phyloP scores from a whole-genome alignment of 768 basidiomycete genomes.

The Albatrellus ellisii region DNA sequence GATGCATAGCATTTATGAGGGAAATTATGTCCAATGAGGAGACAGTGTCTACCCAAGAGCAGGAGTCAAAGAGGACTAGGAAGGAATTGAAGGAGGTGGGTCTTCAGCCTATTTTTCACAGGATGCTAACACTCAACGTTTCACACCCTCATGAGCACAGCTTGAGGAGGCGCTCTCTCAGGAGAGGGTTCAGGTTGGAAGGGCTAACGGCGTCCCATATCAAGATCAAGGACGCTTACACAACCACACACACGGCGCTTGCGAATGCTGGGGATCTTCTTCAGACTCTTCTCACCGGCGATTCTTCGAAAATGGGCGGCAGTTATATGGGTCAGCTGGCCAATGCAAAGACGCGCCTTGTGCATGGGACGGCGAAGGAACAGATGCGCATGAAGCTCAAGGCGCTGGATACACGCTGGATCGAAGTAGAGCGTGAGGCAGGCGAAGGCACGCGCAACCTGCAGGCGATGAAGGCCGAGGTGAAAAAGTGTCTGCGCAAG shows the following conservation, averaged over 20 bases:
- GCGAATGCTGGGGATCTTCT: constrained; percentile 80
- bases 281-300: constrained; percentile 86
- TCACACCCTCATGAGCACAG: no score
- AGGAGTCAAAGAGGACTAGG: constrained; percentile 35
- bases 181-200: constrained; percentile 48
- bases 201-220: constrained; percentile 40
- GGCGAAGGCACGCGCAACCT: constrained; percentile 62
- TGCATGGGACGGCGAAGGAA: constrained; percentile 72
- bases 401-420: constrained; percentile 64
- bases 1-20: no score
- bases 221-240: constrained; percentile 57
- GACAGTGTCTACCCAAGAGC: constrained; percentile 43
- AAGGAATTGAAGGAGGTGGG: constrained; percentile 50
- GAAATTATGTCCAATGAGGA: no score
- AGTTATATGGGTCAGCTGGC: constrained; percentile 97
- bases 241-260: constrained; percentile 43
- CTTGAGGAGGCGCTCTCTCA: constrained; percentile 40
- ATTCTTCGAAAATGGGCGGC: constrained; percentile 57
- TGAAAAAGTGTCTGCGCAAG: constrained; percentile 40
- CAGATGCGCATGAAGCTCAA: constrained; percentile 80
- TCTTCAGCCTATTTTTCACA: no score
- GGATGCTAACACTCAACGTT: no score
- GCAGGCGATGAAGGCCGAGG: constrained; percentile 39
- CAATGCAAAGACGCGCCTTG: constrained; percentile 60
- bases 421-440: constrained; percentile 76